A percentile compares a stretch with the other conserved stretches of the same genome.
Conservation (phyloP, 352 stramenopile genomes). For the Globisporangium abappressorium region DNA sequence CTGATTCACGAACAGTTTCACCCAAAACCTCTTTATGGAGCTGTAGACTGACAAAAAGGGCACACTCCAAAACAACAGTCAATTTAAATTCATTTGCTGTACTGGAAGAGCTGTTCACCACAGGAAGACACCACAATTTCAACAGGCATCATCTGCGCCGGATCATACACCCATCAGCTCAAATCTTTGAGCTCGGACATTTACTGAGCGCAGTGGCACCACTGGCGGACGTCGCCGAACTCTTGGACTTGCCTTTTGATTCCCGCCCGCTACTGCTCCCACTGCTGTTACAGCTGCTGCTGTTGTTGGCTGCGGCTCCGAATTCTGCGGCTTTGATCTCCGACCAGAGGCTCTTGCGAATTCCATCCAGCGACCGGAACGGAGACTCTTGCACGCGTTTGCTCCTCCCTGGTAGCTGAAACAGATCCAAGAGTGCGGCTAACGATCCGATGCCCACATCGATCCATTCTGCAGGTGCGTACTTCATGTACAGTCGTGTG, state of each 20-base stretch:
- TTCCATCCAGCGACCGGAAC: conserved; percentile 49
- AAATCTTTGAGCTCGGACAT: conserved; percentile 7
- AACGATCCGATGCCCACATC: conserved; percentile 66
- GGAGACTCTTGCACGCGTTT: conserved; percentile 35
- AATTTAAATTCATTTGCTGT: too few relatives aligned
- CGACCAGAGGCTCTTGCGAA: conserved; percentile 46
- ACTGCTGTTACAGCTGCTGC: conserved; percentile 18
- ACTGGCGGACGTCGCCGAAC: background rate
- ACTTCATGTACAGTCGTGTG: conserved; percentile 58
- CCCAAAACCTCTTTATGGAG: too few relatives aligned
- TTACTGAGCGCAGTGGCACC: background rate
- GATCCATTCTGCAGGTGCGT: conserved; percentile 57
- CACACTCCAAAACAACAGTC: too few relatives aligned
- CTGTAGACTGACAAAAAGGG: too few relatives aligned
- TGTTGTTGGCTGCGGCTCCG: background rate
- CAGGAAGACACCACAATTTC: background rate
- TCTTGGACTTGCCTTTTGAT: conserved; percentile 5
- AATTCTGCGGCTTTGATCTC: conserved; percentile 35
- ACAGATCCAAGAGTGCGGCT: conserved; percentile 60
- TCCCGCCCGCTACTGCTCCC: conserved; percentile 3
- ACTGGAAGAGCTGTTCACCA: too few relatives aligned
- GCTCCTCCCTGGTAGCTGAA: conserved; percentile 36
- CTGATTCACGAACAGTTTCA: too few relatives aligned
- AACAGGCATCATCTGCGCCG: background rate
- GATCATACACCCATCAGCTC: background rate